Percentiles rank a stretch among this genome's conserved stretches.
Evolutionary conservation across 2,329 filamentous ascomycete genomes (phyloP).

Genomic region (Ophioceras dolichostomum): DNA sequence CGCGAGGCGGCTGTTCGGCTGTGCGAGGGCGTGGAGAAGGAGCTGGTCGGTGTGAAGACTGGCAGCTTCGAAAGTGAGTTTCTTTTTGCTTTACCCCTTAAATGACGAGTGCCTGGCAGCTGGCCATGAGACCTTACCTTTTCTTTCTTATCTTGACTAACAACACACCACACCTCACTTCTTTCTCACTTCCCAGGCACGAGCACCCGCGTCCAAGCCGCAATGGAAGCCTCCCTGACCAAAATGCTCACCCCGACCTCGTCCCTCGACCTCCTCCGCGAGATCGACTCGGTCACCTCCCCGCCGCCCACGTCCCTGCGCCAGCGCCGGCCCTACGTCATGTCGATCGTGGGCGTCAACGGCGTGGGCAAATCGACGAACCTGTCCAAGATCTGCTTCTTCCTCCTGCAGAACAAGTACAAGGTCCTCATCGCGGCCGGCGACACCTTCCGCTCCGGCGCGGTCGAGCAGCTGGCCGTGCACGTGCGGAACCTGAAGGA

Average conservation of each 20-base stretch:
- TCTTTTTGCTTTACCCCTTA: not conserved
- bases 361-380: conserved; percentile 98
- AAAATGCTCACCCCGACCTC: conserved; percentile 95
- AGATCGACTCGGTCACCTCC: conserved; percentile 69
- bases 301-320: conserved; percentile 52
- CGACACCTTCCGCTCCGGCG: conserved; percentile 93
- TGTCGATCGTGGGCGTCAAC: conserved; percentile 96
- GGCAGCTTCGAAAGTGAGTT: conserved; percentile 66
- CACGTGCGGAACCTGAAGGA: conserved; percentile 92
- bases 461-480: conserved; percentile 91
- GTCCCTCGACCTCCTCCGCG: conserved; percentile 85
- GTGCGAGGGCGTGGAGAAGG: conserved; percentile 82
- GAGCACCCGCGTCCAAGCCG: conserved; percentile 68
- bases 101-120: too few relatives aligned
- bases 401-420: conserved; percentile 94
- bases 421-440: conserved; percentile 87
- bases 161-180: too few relatives aligned
- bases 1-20: conserved; percentile 85
- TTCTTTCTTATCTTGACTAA: too few relatives aligned
- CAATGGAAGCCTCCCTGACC: conserved; percentile 83
- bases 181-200: conserved; percentile 33
- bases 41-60: conserved; percentile 83
- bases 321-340: conserved; percentile 75
- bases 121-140: too few relatives aligned
- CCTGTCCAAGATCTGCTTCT: conserved; percentile 95